Conservation (phyloP, 352 stramenopile species). For the Phytophthora tubulina region DNA sequence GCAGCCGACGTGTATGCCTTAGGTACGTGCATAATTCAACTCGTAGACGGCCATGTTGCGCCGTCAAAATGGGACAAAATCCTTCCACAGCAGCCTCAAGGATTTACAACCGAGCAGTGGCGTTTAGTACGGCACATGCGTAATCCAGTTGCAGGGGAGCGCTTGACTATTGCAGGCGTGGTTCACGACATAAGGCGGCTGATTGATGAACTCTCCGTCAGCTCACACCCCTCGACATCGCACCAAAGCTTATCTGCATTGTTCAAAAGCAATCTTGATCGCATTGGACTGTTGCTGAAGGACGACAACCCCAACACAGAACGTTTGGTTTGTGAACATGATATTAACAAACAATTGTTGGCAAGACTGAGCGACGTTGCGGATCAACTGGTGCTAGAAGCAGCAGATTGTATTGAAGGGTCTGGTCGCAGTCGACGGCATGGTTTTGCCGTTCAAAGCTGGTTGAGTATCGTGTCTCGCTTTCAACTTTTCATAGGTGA, state of each 20-base stretch:
- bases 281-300: background rate
- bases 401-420: conserved; percentile 1
- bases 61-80: conserved; percentile 3
- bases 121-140: conserved; percentile 30
- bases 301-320: background rate
- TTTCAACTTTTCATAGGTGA: conserved; percentile 1
- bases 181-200: conserved; percentile 25
- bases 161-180: conserved; percentile 15
- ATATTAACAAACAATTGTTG: conserved; percentile 14
- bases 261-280: conserved; percentile 4
- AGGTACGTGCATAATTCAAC: conserved; percentile 25
- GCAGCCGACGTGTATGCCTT: conserved; percentile 22
- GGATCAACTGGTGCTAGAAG: conserved; percentile 1
- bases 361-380: conserved; percentile 14
- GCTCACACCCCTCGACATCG: background rate
- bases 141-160: background rate
- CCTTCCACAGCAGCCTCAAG: conserved; percentile 1
- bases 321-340: background rate
- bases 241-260: background rate
- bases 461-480: conserved; percentile 12
- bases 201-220: background rate
- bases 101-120: conserved; percentile 31
- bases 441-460: conserved; percentile 15
- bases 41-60: conserved; percentile 8
- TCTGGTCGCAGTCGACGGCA: conserved; percentile 14